Evolutionary conservation across 2,329 filamentous ascomycete species (phyloP), one percentile per base, ranked within the genome.

Genomic region (Aureobasidium leucospermi): DNA sequence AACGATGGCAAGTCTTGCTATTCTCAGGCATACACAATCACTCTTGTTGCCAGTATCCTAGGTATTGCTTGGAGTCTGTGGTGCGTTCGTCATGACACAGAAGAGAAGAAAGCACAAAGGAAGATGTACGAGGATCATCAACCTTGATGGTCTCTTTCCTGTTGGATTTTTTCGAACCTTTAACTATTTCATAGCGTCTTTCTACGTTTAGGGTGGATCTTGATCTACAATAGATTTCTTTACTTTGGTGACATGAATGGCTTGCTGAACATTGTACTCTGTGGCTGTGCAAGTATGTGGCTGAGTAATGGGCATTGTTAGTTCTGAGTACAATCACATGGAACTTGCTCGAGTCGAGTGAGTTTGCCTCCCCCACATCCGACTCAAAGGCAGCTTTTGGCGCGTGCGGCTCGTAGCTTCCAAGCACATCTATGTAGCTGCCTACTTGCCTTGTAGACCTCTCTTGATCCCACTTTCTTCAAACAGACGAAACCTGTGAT

Each of bases 1-100:
- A 78, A 81, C 19, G 84, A 93, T 29, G 94, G 94, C 0, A 73
- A 93, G 10, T 78, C 81, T 19, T 97, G 93, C 73, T 97, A 96
- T 74, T 81, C 82, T 32, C 78, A 83, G 2, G 92, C 93, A 1
- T 97, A 96, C 70, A 82, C 83, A 65, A 81, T 91, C 55, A 96
- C 93, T 0, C 79, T 95, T 13, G 78, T 79, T 19, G 85, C 89
- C 0, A 92, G 89, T 63, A 70, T 86, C 0, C 67, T 86, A 1
- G 92, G 89, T 0, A 77, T 94, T 1, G 71, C 76, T 0, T 81
- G 92, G 39, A 88, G 85, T 56, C 71, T 95, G 32, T 88, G 82
- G 79, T 83, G 85, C 31, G 90, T 93, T 59, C 77, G 79, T 58
- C 79, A 84, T 62, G 83, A 87, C 70, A 75, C 77, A 70, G 68